Evolutionary conservation across 2,329 filamentous ascomycete genomes (phyloP).

Genomic region (Venturia asperata): DNA sequence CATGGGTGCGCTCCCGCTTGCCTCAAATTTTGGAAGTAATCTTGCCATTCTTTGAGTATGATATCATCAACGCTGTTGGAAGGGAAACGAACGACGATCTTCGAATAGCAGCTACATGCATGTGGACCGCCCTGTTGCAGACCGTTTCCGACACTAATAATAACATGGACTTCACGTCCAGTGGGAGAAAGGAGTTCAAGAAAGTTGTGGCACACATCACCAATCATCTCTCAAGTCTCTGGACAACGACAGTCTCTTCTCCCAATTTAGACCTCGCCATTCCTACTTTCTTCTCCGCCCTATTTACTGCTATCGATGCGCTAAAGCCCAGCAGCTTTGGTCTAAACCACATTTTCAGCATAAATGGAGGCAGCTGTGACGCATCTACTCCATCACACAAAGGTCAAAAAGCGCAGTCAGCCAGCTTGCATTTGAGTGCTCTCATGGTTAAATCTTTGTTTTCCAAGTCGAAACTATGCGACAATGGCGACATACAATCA

Average conservation of each 20-base stretch:
- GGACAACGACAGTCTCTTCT: not conserved
- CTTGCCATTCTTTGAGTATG: constrained; percentile 7
- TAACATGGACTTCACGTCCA: constrained; percentile 8
- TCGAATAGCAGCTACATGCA: not conserved
- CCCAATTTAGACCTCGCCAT: not conserved
- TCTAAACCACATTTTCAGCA: constrained; percentile 6
- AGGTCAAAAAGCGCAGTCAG: not conserved
- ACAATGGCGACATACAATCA: not conserved
- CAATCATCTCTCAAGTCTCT: not conserved
- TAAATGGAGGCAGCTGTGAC: constrained; percentile 3
- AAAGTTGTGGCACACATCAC: constrained; percentile 5
- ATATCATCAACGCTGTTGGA: not conserved
- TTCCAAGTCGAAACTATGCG: not conserved
- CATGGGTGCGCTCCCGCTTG: not conserved
- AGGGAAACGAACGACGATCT: not conserved
- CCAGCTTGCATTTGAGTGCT: constrained; percentile 1
- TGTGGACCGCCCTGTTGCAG: constrained; percentile 1
- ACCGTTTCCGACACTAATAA: not conserved
- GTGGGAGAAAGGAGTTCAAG: constrained; percentile 1
- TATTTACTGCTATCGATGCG: not conserved
- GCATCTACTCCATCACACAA: not conserved
- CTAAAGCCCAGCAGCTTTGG: not conserved
- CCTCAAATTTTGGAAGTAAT: constrained; percentile 4
- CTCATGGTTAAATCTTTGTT: constrained; percentile 1
- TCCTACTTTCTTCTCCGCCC: not conserved